A percentile compares a stretch with the other conserved stretches of the same genome.
These are phyloP conservation scores for Thermomyces lanuginosus DNA, from an alignment of 2,329 filamentous ascomycete species.

Conservation along the genomic window DNA sequence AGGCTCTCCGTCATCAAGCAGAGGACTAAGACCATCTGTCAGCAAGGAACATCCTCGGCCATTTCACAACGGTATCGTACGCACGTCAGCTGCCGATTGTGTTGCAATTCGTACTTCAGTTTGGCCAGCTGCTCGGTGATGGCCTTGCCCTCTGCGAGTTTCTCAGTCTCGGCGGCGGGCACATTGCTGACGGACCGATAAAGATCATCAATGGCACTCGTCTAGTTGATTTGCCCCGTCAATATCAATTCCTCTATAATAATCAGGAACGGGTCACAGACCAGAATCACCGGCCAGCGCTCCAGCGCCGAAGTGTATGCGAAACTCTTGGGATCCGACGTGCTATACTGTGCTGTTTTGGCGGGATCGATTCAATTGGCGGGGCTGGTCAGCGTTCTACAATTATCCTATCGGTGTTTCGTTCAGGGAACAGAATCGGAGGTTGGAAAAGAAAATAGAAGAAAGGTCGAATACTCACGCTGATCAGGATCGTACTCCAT, in stretches of 20 bases:
- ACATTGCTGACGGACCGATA: slow-evolving; percentile 42
- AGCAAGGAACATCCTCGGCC: slow-evolving; percentile 1
- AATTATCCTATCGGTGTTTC: not conserved
- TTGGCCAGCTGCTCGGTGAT: slow-evolving; percentile 64
- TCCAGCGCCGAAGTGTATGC: slow-evolving; percentile 70
- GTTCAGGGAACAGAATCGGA: not conserved
- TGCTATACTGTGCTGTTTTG: slow-evolving; percentile 53
- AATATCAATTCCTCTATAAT: not conserved
- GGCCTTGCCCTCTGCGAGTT: slow-evolving; percentile 64
- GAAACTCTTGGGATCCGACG: slow-evolving; percentile 71
- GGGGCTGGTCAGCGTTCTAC: slow-evolving; percentile 1
- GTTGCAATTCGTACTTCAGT: slow-evolving; percentile 90
- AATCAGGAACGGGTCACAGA: slow-evolving; percentile 27
- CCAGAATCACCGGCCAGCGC: slow-evolving; percentile 86
- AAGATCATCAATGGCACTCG: slow-evolving; percentile 85
- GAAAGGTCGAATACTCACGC: slow-evolving; percentile 35
- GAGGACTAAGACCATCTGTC: slow-evolving; percentile 37
- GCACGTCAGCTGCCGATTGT: slow-evolving; percentile 64
- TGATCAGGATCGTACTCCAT: slow-evolving; percentile 66
- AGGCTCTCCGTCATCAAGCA: slow-evolving; percentile 57
- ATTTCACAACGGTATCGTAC: slow-evolving; percentile 11
- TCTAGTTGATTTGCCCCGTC: slow-evolving; percentile 35
- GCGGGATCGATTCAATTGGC: slow-evolving; percentile 3
- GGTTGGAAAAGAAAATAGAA: not conserved
- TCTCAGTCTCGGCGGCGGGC: slow-evolving; percentile 40